These are phyloP conservation scores for Naganishia vishniacii DNA, from an alignment of 768 basidiomycete species.

Conservation along the genomic window DNA sequence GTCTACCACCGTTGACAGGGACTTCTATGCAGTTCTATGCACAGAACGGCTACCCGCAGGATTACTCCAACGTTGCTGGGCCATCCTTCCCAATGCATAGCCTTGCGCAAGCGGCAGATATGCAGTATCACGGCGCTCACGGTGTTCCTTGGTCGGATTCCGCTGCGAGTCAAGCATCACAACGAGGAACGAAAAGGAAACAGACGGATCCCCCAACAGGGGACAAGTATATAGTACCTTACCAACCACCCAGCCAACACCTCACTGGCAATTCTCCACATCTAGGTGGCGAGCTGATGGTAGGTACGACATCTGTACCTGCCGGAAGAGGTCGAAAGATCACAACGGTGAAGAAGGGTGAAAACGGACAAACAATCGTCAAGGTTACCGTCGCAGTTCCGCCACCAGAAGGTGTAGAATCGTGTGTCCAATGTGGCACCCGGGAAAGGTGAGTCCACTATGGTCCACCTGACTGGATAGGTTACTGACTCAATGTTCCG, in stretches of 20 bases:
- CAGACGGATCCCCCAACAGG: neutral
- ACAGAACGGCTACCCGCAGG: slow-evolving; percentile 12
- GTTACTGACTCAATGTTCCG: neutral
- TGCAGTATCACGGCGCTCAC: slow-evolving; percentile 8
- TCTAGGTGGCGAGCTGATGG: neutral
- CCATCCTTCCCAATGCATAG: slow-evolving; percentile 14
- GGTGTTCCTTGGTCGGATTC: slow-evolving; percentile 5
- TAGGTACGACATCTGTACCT: slow-evolving; percentile 7
- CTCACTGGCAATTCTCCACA: neutral
- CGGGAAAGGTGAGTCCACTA: slow-evolving; percentile 27
- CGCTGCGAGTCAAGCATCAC: neutral
- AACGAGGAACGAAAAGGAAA: slow-evolving; percentile 12
- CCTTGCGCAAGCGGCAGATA: slow-evolving; percentile 11
- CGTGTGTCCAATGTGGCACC: slow-evolving; percentile 42
- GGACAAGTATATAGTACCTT: slow-evolving; percentile 11
- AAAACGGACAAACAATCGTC: slow-evolving; percentile 20
- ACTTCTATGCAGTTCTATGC: slow-evolving; percentile 11
- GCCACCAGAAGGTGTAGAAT: slow-evolving; percentile 41
- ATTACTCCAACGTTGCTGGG: neutral
- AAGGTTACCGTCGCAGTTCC: slow-evolving; percentile 32
- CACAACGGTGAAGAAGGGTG: slow-evolving; percentile 17
- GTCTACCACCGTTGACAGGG: neutral
- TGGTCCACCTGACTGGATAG: neutral
- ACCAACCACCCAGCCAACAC: slow-evolving; percentile 1
- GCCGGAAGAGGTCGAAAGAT: slow-evolving; percentile 14